Percentiles rank a stretch among this genome's conserved stretches.
These are phyloP conservation scores for Prorocentrum cordatum DNA, from an alignment of 169 alveolate species.

Conservation along the genomic window DNA sequence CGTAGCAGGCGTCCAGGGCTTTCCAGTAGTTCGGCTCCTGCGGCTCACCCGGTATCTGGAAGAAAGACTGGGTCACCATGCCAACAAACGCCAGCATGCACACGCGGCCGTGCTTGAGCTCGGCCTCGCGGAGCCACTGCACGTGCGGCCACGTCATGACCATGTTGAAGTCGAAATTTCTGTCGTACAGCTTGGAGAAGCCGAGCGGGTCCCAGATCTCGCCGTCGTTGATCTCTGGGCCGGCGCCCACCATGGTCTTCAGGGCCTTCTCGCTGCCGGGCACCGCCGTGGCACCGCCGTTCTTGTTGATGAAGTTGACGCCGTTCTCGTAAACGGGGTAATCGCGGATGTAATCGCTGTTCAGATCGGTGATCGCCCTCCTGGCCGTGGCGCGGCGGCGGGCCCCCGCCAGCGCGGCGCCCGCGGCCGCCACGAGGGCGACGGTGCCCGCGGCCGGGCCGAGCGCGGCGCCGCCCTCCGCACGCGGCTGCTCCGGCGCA, in stretches of 20 bases:
- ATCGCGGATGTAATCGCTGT: too few species aligned
- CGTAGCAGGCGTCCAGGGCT: slow-evolving; percentile 61
- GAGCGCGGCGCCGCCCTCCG: too few species aligned
- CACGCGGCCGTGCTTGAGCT: slow-evolving; percentile 48
- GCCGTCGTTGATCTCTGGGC: slow-evolving; percentile 9
- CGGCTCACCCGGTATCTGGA: slow-evolving; percentile 23
- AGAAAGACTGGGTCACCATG: background rate
- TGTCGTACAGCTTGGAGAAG: slow-evolving; percentile 59
- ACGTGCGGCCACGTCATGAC: slow-evolving; percentile 39
- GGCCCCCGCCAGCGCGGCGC: too few species aligned
- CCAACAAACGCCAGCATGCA: slow-evolving; percentile 40
- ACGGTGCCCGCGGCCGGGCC: too few species aligned
- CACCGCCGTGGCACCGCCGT: too few species aligned
- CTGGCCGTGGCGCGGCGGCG: too few species aligned
- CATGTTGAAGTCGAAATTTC: slow-evolving; percentile 55
- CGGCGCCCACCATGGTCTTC: slow-evolving; percentile 20
- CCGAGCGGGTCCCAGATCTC: slow-evolving; percentile 63
- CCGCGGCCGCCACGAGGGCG: too few species aligned
- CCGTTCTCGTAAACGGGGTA: too few species aligned
- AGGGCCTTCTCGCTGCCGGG: slow-evolving; percentile 31
- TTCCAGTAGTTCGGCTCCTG: slow-evolving; percentile 24
- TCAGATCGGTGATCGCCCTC: too few species aligned
- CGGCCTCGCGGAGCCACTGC: slow-evolving; percentile 52
- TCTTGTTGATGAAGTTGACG: too few species aligned
- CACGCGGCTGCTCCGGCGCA: too few species aligned